Percentiles rank a stretch among this genome's conserved stretches.
These are phyloP conservation scores for Suillus weaverae DNA, from an alignment of 768 basidiomycete genomes.

Conservation along the genomic window DNA sequence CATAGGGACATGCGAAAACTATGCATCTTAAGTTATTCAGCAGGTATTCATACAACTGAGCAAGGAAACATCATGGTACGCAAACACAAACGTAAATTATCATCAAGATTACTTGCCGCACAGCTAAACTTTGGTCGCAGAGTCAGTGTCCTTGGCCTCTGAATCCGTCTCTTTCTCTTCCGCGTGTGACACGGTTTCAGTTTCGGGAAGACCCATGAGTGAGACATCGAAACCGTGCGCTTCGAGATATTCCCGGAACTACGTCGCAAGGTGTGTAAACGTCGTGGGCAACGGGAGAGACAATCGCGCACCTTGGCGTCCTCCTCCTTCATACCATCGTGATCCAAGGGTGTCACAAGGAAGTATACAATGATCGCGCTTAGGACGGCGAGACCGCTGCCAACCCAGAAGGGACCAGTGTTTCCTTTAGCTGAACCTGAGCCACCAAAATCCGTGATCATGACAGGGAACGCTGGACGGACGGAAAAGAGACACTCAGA, in stretches of 20 bases:
- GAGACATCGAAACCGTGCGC: constrained; percentile 77
- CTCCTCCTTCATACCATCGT: constrained; percentile 79
- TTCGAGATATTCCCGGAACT: constrained; percentile 85
- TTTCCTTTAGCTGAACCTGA: constrained; percentile 51
- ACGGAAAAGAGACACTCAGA: constrained; percentile 4
- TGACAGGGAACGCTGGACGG: constrained; percentile 58
- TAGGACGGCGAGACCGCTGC: constrained; percentile 78
- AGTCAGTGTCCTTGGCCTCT: constrained; percentile 3
- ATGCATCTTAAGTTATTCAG: background rate
- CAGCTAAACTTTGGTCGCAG: constrained; percentile 13
- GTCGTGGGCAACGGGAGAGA: background rate
- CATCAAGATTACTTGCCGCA: background rate
- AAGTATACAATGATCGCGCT: constrained; percentile 73
- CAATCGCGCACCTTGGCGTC: constrained; percentile 56
- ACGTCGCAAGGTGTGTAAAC: constrained; percentile 3
- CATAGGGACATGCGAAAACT: background rate
- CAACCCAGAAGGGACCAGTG: constrained; percentile 88
- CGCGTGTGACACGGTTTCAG: constrained; percentile 24
- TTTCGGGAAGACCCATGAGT: constrained; percentile 57
- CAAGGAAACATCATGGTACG: background rate
- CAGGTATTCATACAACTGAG: background rate
- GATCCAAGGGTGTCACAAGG: constrained; percentile 70
- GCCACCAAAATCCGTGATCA: constrained; percentile 69
- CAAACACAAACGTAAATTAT: background rate
- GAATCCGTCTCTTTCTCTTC: constrained; percentile 19